These are phyloP conservation scores for Orbilia ellipsospora DNA, from an alignment of 2,329 filamentous ascomycete species.

Conservation along the genomic window DNA sequence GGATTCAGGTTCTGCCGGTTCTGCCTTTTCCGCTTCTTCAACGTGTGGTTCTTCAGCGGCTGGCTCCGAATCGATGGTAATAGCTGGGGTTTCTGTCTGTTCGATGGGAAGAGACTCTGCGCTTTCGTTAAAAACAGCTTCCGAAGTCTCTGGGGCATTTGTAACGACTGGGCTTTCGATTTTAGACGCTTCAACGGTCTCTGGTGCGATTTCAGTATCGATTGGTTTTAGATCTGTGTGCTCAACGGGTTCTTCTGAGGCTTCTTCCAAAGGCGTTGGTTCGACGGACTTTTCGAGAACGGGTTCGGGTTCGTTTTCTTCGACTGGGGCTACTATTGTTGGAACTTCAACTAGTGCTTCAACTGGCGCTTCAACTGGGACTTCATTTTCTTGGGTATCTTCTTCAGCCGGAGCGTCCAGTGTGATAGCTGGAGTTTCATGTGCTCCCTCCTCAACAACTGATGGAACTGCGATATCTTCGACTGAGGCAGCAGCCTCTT, in stretches of 20 bases:
- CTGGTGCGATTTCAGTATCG: slow-evolving; percentile 25
- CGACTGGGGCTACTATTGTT: not conserved
- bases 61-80: slow-evolving; percentile 9
- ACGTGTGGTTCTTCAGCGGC: not conserved
- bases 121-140: slow-evolving; percentile 37
- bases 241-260: slow-evolving; percentile 21
- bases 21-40: slow-evolving; percentile 8
- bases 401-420: slow-evolving; percentile 6
- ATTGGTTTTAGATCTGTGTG: slow-evolving; percentile 7
- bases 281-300: slow-evolving; percentile 26
- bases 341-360: slow-evolving; percentile 6
- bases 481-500: not conserved
- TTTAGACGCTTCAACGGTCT: slow-evolving; percentile 13
- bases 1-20: slow-evolving; percentile 10
- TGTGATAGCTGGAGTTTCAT: not conserved
- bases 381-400: slow-evolving; percentile 26
- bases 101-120: slow-evolving; percentile 38
- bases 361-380: slow-evolving; percentile 6
- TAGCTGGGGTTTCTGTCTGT: slow-evolving; percentile 34
- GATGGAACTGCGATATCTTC: not conserved
- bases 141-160: slow-evolving; percentile 32
- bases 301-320: slow-evolving; percentile 22
- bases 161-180: slow-evolving; percentile 32
- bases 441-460: slow-evolving; percentile 2
- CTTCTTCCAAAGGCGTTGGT: slow-evolving; percentile 28